Percentiles rank a stretch among this genome's conserved stretches.
phyloP scores from a whole-genome alignment of 2,329 filamentous ascomycete genomes.

The Diaporthe helianthi region DNA sequence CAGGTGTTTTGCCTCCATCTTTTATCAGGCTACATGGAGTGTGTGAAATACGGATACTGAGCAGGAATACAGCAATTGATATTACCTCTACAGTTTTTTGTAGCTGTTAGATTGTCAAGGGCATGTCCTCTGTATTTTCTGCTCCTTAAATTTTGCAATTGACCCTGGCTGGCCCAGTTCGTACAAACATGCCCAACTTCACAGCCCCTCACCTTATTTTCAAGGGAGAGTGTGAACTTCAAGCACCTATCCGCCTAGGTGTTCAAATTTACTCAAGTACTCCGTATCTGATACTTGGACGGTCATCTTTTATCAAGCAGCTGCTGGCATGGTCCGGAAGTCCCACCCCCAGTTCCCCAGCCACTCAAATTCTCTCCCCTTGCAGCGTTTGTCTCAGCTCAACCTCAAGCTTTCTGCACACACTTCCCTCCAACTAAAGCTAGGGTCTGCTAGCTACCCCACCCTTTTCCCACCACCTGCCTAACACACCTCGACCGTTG shows the following conservation, averaged over 20 bases:
- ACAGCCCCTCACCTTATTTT: background rate
- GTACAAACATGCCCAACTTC: background rate
- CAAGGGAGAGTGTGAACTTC: background rate
- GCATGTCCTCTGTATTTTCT: too few species aligned
- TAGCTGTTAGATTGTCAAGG: too few species aligned
- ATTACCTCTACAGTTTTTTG: too few species aligned
- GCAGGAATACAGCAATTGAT: too few species aligned
- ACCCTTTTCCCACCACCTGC: background rate
- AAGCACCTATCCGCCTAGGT: background rate
- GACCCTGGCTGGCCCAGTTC: background rate
- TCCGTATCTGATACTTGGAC: background rate
- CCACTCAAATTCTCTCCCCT: slow-evolving; percentile 29
- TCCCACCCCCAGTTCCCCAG: slow-evolving; percentile 31
- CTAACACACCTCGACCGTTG: slow-evolving; percentile 30
- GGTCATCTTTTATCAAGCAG: background rate
- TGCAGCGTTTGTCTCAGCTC: slow-evolving; percentile 17
- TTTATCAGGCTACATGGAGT: too few species aligned
- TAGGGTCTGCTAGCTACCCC: slow-evolving; percentile 26
- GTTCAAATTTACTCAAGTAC: background rate
- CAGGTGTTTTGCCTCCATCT: too few species aligned
- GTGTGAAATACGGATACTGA: too few species aligned
- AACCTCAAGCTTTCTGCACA: slow-evolving; percentile 16
- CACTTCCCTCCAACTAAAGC: slow-evolving; percentile 14
- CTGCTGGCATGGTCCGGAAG: background rate
- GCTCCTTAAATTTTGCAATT: background rate